phyloP scores from a whole-genome alignment of 176 grass and related monocot species.

The Zea mays region Zm-B73-REFERENCE-NAM-5.0 NC_050098.1:212470501-212471000 shows the following conservation, averaged over 20 bases:
- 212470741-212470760: not conserved
- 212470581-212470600: not conserved
- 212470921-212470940: slow-evolving; percentile 9
- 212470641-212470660: no score
- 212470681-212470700: not conserved
- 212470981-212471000: no score
- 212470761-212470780: not conserved
- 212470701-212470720: not conserved
- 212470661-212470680: no score
- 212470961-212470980: no score
- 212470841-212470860: not conserved
- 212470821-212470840: not conserved
- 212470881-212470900: not conserved
- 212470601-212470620: not conserved
- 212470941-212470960: slow-evolving; percentile 8
- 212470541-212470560: not conserved
- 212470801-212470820: not conserved
- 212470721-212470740: not conserved
- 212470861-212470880: not conserved
- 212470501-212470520: not conserved
- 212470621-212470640: no score
- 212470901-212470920: not conserved
- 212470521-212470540: not conserved
- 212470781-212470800: not conserved
- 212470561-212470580: not conserved